phyloP scores from a whole-genome alignment of 768 basidiomycete genomes.

The Panellus pusillus region DNA sequence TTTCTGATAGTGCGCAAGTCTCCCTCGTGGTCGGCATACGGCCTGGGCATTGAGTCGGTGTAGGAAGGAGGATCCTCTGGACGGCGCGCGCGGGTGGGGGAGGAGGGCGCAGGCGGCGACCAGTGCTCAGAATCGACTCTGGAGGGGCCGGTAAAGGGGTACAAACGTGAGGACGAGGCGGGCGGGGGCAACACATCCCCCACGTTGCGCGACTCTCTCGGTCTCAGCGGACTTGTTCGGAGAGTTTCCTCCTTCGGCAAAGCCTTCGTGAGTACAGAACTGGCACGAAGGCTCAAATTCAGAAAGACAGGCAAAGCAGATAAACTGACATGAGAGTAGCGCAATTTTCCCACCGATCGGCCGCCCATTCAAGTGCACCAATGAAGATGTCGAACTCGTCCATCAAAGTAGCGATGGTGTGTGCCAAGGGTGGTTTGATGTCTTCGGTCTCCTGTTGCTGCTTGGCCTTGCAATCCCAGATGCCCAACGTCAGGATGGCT shows the following conservation, averaged over 20 bases:
- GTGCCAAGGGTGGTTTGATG: conserved; percentile 33
- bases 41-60: too few relatives aligned
- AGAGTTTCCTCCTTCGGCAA: conserved; percentile 16
- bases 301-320: neutral
- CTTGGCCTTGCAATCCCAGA: conserved; percentile 58
- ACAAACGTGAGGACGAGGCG: neutral
- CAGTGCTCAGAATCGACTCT: neutral
- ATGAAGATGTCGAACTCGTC: conserved; percentile 43
- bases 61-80: too few relatives aligned
- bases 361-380: conserved; percentile 38
- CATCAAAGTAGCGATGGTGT: conserved; percentile 36
- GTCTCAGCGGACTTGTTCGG: too few relatives aligned
- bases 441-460: conserved; percentile 40
- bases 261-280: conserved; percentile 10
- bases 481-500: conserved; percentile 50
- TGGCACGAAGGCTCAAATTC: too few relatives aligned
- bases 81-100: too few relatives aligned
- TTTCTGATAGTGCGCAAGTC: too few relatives aligned
- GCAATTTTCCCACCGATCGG: conserved; percentile 36
- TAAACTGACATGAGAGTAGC: conserved; percentile 33
- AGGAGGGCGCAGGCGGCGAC: neutral
- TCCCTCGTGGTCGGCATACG: too few relatives aligned
- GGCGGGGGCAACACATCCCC: neutral
- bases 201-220: too few relatives aligned
- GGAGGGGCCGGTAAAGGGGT: neutral